These are phyloP conservation scores for Coniochaeta hoffmannii DNA, from an alignment of 2,329 filamentous ascomycete genomes.

Conservation along the genomic window DNA sequence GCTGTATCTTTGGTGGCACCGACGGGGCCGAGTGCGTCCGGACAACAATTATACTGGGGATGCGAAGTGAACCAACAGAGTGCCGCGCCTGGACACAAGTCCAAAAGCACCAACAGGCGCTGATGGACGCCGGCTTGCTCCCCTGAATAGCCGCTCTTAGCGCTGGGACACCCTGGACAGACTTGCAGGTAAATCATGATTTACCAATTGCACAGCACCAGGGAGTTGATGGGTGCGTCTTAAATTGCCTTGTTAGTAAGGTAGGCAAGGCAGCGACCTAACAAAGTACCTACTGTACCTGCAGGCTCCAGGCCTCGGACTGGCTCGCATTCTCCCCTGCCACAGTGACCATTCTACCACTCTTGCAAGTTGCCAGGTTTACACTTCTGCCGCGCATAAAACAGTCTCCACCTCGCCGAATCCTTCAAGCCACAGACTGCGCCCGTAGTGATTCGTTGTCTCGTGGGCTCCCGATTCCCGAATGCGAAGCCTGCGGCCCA, in stretches of 20 bases:
- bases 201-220: too few relatives aligned
- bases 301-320: not conserved
- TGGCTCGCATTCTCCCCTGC: not conserved
- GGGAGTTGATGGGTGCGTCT: too few relatives aligned
- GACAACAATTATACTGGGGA: too few relatives aligned
- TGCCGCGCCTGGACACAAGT: not conserved
- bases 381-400: not conserved
- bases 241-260: not conserved
- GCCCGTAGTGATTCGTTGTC: too few relatives aligned
- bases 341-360: not conserved
- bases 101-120: not conserved
- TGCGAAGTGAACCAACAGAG: not conserved
- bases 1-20: too few relatives aligned
- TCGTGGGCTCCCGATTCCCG: not conserved
- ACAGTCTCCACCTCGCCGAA: not conserved
- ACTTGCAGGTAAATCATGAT: too few relatives aligned
- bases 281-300: not conserved
- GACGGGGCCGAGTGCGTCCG: too few relatives aligned
- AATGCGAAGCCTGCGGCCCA: not conserved
- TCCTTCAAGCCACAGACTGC: not conserved
- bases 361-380: not conserved
- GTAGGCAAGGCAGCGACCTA: not conserved
- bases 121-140: not conserved
- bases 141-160: not conserved
- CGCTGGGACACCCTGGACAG: not conserved